These are phyloP conservation scores for Boletus semigastroideus DNA, from an alignment of 1,284 basidiomycete species.

Conservation along the genomic window DNA sequence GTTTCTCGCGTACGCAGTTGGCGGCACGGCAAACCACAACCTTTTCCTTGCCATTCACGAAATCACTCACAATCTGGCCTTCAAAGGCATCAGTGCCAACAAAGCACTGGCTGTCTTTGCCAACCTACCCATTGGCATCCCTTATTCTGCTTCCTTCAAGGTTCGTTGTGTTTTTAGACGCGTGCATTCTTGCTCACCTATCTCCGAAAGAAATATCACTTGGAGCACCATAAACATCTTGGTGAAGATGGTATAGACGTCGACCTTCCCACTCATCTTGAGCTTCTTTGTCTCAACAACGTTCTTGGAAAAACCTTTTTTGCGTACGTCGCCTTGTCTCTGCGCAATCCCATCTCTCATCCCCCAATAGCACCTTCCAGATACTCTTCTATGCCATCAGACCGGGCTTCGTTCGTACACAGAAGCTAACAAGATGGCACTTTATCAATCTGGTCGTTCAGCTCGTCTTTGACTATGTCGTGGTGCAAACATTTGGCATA, in stretches of 20 bases:
- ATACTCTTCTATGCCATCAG: conserved; percentile 97
- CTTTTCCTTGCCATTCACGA: conserved; percentile 97
- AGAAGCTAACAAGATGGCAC: conserved; percentile 85
- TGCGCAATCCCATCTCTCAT: not conserved
- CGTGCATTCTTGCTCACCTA: not conserved
- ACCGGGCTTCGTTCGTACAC: conserved; percentile 90
- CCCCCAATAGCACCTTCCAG: conserved; percentile 80
- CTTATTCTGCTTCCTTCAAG: conserved; percentile 97
- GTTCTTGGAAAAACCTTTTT: conserved; percentile 98
- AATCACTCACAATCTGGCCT: conserved; percentile 97
- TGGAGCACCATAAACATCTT: conserved; percentile 92
- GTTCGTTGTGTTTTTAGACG: conserved; percentile 38
- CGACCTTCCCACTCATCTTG: conserved; percentile 86
- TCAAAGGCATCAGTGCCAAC: conserved; percentile 81
- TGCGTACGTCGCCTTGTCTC: conserved; percentile 57
- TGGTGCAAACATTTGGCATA: conserved; percentile 62
- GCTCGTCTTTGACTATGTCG: conserved; percentile 69
- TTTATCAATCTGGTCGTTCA: conserved; percentile 73
- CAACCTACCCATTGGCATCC: conserved; percentile 91
- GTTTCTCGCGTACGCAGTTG: conserved; percentile 80
- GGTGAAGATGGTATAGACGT: conserved; percentile 98
- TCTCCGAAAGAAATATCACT: conserved; percentile 72
- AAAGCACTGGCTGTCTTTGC: conserved; percentile 88
- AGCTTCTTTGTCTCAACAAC: conserved; percentile 87
- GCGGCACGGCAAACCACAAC: conserved; percentile 96